A percentile compares a stretch with the other conserved stretches of the same genome.
Conservation (phyloP, 2,329 filamentous ascomycete species). For the Neofusicoccum parvum region DNA sequence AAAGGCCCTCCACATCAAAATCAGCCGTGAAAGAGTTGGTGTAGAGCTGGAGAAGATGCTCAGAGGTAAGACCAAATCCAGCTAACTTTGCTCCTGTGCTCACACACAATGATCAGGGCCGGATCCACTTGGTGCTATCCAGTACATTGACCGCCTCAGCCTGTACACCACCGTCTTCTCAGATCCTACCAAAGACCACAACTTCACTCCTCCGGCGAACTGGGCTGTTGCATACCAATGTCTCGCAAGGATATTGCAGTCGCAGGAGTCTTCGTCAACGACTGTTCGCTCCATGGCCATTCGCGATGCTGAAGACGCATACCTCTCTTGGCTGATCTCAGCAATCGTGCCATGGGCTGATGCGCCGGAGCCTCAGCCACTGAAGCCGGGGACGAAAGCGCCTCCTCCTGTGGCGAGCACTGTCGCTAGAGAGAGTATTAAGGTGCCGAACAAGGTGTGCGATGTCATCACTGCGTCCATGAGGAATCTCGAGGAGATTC, state of each 20-base stretch:
- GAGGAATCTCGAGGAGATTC: constrained; percentile 65
- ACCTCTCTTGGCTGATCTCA: constrained; percentile 75
- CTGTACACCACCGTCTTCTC: constrained; percentile 76
- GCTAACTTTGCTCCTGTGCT: constrained; percentile 30
- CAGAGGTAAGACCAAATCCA: constrained; percentile 47
- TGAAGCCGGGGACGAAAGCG: constrained; percentile 51
- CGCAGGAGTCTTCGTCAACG: background rate
- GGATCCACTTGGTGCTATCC: constrained; percentile 63
- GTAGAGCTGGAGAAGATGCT: constrained; percentile 92
- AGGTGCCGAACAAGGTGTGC: constrained; percentile 73
- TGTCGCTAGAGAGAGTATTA: constrained; percentile 76
- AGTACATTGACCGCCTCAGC: constrained; percentile 65
- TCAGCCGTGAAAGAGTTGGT: constrained; percentile 87
- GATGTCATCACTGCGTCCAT: constrained; percentile 68
- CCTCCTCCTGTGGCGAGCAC: constrained; percentile 62
- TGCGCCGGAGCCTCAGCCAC: constrained; percentile 39
- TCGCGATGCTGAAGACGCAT: constrained; percentile 65
- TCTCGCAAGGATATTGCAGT: constrained; percentile 40
- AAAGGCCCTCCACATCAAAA: constrained; percentile 78
- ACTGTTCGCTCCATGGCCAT: constrained; percentile 51
- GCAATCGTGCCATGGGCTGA: constrained; percentile 74
- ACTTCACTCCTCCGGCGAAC: constrained; percentile 58
- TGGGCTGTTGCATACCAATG: constrained; percentile 69
- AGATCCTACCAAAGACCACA: constrained; percentile 60
- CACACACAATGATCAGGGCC: constrained; percentile 45